phyloP scores from a whole-genome alignment of 1,284 basidiomycete species.

The Xanthoconium separans region DNA sequence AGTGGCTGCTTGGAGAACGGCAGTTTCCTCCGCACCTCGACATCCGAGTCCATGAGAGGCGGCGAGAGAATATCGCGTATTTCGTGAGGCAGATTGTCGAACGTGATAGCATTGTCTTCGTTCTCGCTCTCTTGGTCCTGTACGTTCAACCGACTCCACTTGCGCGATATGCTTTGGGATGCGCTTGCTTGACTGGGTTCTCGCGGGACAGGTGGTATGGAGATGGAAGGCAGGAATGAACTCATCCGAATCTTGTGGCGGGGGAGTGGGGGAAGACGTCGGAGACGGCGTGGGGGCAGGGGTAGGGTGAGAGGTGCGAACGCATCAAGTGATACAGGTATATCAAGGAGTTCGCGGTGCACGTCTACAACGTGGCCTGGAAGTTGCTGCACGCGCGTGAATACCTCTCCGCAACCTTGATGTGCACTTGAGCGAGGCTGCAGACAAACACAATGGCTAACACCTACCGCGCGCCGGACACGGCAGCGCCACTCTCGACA shows the following conservation, averaged over 20 bases:
- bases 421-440: not conserved
- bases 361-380: slow-evolving; percentile 22
- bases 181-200: slow-evolving; percentile 12
- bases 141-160: slow-evolving; percentile 30
- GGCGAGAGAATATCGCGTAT: not conserved
- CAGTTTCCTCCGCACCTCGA: slow-evolving; percentile 18
- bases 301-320: slow-evolving; percentile 24
- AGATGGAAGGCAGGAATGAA: slow-evolving; percentile 10
- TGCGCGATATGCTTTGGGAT: slow-evolving; percentile 25
- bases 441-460: not conserved
- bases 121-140: slow-evolving; percentile 23
- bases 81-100: slow-evolving; percentile 17
- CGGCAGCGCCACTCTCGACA: slow-evolving; percentile 26
- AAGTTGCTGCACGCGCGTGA: slow-evolving; percentile 28
- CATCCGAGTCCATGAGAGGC: not conserved
- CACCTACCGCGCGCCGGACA: slow-evolving; percentile 28
- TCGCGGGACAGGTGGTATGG: slow-evolving; percentile 12
- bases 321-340: slow-evolving; percentile 7
- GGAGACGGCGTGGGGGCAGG: slow-evolving; percentile 18
- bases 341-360: slow-evolving; percentile 22
- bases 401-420: slow-evolving; percentile 27
- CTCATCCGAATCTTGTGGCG: not conserved
- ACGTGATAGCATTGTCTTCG: slow-evolving; percentile 11
- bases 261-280: slow-evolving; percentile 21
- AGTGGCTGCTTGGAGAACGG: not conserved